Base-by-base conservation (phyloP, 768 basidiomycete genomes). In the Amanita molliuscula region DNA sequence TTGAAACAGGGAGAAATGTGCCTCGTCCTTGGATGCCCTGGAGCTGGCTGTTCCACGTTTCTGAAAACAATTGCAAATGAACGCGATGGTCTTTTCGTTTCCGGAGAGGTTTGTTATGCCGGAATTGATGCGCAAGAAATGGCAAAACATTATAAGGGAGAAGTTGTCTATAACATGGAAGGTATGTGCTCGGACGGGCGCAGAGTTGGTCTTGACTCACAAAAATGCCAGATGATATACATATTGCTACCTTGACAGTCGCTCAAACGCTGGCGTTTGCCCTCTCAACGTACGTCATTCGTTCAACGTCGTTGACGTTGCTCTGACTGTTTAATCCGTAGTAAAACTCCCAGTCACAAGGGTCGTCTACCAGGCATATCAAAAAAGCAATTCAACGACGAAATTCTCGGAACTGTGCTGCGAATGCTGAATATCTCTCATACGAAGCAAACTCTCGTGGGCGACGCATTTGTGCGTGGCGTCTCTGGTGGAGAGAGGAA, bases 1-100 rank as follows among this genome's bases (percentile, higher is more conserved):
- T 65, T 89, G 35, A 81, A 84, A 54, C 78, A 86, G 0, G 82
- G 88, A 15, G 84, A 93, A 70, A 92, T 93, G 89, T 83, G 88
- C 59, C 75, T 91, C 5, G 88, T 87, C 18, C 71, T 88, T 9
- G 90, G 90, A 16, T 82, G 87, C 48, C 90, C 90, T 4, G 86
- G 84, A 1, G 76, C 87, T 5, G 91, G 91, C 31, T 94, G 92
- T 61, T 79, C 83, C 0, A 88, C 92, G 0, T 91, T 95, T 67
- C 72, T 95, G 16, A 91, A 89, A 65, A 65, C 81, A 0, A 82
- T 95, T 52, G 77, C 92, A 18, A 91, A 93, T 61, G 75, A 82
- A 53, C 75, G 87, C 3, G 84, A 76, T 9, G 93, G 78, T 60
- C 71, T 78, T 1, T 67, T 57, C 3, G 77, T 93, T 43, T 61